Base-by-base conservation (phyloP, 2,329 filamentous ascomycete genomes). In the Epichloe sp. region DNA sequence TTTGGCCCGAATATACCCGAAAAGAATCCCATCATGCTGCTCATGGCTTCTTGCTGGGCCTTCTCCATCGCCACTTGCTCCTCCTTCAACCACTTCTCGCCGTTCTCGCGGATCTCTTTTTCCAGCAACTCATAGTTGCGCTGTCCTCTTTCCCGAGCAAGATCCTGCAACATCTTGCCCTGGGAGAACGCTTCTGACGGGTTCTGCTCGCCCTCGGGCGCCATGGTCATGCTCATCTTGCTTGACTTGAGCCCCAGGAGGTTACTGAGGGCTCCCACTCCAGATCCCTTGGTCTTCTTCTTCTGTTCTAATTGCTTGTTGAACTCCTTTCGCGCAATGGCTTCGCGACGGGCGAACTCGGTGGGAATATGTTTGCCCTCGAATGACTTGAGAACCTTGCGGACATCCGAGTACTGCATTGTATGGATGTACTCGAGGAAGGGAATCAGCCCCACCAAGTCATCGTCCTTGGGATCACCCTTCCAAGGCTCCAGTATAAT, bases 361-460 rank as follows among this genome's bases (percentile, higher is more conserved):
- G 78, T 78, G 4, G 93, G 88, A 52, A 98, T 95, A 60, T 91
- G 78, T 63, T 84, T 88, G 65, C 89, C 90, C 51, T 95, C 82
- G 61, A 95, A 95, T 0, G 86, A 90, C 70, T 86, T 88, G 64
- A 96, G 70, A 4, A 93, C 84, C 61, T 86, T 82, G 58, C 93
- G 86, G 14, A 94, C 86, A 62, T 98, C 93, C 49, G 82, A 76
- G 60, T 88, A 87, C 57, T 89, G 85, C 86, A 97, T 95, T 19
- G 89, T 93, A 58, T 89, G 88, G 57, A 98, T 81, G 69, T 96
- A 97, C 71, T 98, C 93, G 55, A 98, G 82, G 80, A 98, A 96
- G 12, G 93, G 93, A 53, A 98, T 95, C 47, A 96, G 74, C 4
- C 83, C 79, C 21, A 98, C 86, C 11, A 98, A 83, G 45, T 88